A percentile compares a stretch with the other conserved stretches of the same genome.
These are phyloP conservation scores for Ustilago curta DNA, from an alignment of 1,284 basidiomycete genomes.

Conservation along the genomic window DNA sequence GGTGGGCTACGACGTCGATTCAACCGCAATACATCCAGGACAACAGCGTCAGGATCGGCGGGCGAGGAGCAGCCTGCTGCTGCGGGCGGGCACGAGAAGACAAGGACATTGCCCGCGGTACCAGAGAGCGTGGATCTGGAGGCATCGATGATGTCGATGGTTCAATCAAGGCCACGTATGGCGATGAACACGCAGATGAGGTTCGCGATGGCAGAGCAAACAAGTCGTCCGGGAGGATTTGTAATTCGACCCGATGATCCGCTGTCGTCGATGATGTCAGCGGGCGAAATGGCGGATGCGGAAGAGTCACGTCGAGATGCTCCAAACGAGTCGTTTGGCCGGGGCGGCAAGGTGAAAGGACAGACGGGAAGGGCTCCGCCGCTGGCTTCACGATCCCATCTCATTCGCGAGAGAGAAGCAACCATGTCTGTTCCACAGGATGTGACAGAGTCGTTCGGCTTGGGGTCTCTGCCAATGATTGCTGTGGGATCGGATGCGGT, in stretches of 20 bases:
- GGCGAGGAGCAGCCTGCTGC: slow-evolving; percentile 5
- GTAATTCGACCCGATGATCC: slow-evolving; percentile 37
- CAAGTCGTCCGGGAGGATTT: slow-evolving; percentile 21
- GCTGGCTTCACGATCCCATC: slow-evolving; percentile 1
- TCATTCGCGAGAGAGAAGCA: slow-evolving; percentile 31
- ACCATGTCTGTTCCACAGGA: slow-evolving; percentile 44
- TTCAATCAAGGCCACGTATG: slow-evolving; percentile 12
- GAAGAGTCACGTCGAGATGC: slow-evolving; percentile 14
- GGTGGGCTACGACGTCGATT: slow-evolving; percentile 11
- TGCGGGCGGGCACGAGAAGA: slow-evolving; percentile 17
- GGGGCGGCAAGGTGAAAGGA: not conserved
- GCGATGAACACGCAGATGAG: slow-evolving; percentile 28
- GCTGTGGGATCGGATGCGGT: not conserved
- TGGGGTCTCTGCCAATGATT: slow-evolving; percentile 24
- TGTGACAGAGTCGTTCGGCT: slow-evolving; percentile 42
- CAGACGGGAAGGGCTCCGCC: slow-evolving; percentile 2
- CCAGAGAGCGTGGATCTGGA: slow-evolving; percentile 58
- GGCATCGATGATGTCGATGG: slow-evolving; percentile 27
- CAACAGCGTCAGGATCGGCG: slow-evolving; percentile 7
- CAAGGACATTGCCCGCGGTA: slow-evolving; percentile 56
- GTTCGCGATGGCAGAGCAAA: slow-evolving; percentile 32
- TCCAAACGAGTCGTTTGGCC: not conserved
- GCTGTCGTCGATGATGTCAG: slow-evolving; percentile 22
- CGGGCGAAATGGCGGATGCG: slow-evolving; percentile 15
- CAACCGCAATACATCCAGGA: slow-evolving; percentile 17